phyloP scores from a whole-genome alignment of 805 yeast species.

The Torulaspora gathmanii region DNA sequence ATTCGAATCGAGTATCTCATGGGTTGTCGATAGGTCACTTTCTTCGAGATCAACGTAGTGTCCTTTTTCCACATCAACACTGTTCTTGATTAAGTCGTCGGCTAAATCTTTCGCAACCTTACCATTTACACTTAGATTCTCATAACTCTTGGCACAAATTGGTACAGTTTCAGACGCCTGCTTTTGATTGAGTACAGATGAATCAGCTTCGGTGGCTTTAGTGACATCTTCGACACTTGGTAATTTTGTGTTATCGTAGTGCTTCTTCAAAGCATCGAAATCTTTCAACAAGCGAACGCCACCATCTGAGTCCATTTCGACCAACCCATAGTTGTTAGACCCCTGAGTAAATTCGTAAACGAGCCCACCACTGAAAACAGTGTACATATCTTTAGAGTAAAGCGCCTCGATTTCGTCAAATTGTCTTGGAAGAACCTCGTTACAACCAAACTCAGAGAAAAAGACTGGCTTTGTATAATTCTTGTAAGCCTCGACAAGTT shows the following conservation, averaged over 20 bases:
- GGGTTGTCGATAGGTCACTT: conserved; percentile 42
- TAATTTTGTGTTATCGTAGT: conserved; percentile 38
- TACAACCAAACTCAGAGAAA: conserved; percentile 91
- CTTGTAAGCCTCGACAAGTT: conserved; percentile 65
- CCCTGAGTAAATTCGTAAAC: conserved; percentile 80
- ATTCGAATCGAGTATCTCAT: conserved; percentile 41
- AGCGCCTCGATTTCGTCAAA: conserved; percentile 74
- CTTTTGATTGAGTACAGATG: not conserved
- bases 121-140: conserved; percentile 40
- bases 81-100: conserved; percentile 42
- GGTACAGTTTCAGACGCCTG: conserved; percentile 17
- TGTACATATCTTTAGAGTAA: conserved; percentile 67
- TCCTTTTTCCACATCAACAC: conserved; percentile 48
- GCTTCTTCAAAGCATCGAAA: conserved; percentile 45
- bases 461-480: conserved; percentile 73
- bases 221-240: conserved; percentile 26
- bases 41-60: conserved; percentile 43
- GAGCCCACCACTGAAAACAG: conserved; percentile 78
- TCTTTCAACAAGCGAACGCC: conserved; percentile 44
- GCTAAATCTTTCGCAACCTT: conserved; percentile 43
- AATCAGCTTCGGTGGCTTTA: conserved; percentile 5
- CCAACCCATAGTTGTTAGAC: conserved; percentile 74
- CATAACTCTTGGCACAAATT: conserved; percentile 40
- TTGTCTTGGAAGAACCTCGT: conserved; percentile 67
- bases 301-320: conserved; percentile 44